Evolutionary conservation across 768 basidiomycete genomes (phyloP).

Genomic region (Mycena polygramma): DNA sequence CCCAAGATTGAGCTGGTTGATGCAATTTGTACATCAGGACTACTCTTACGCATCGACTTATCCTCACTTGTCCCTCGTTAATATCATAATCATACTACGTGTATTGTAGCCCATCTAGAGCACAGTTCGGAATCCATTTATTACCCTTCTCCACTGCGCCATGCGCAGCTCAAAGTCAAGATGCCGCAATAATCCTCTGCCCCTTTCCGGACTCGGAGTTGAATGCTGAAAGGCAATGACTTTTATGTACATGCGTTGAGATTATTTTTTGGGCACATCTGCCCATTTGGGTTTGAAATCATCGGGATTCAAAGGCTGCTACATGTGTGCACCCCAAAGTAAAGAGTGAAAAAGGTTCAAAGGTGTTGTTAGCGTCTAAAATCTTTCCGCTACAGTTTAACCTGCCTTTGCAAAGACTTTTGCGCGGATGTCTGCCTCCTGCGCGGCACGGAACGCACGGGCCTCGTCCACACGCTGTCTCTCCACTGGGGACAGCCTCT

Average conservation of each 20-base stretch:
- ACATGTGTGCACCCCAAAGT: constrained; percentile 30
- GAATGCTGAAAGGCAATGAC: not conserved
- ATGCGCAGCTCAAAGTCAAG: not conserved
- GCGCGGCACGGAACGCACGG: constrained; percentile 63
- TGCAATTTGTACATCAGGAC: constrained; percentile 33
- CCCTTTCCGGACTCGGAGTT: no score
- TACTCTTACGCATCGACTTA: constrained; percentile 23
- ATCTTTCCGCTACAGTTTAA: constrained; percentile 28
- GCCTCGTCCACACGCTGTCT: constrained; percentile 73
- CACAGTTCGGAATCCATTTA: constrained; percentile 34
- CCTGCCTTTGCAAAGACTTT: constrained; percentile 67
- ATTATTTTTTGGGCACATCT: constrained; percentile 43
- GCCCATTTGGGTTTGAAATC: constrained; percentile 60
- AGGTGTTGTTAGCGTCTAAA: constrained; percentile 6
- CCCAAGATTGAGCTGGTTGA: constrained; percentile 29
- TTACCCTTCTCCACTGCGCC: constrained; percentile 18
- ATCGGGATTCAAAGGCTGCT: constrained; percentile 51
- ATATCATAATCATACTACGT: constrained; percentile 42
- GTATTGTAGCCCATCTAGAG: constrained; percentile 52
- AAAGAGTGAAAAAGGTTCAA: not conserved
- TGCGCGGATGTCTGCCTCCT: constrained; percentile 67
- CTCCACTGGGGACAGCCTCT: constrained; percentile 77
- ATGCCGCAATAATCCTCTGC: not conserved
- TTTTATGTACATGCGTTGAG: constrained; percentile 3
- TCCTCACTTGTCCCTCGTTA: constrained; percentile 28